Evolutionary conservation across 208 protist species (phyloP).

Genomic region (Entamoeba histolytica): DNA sequence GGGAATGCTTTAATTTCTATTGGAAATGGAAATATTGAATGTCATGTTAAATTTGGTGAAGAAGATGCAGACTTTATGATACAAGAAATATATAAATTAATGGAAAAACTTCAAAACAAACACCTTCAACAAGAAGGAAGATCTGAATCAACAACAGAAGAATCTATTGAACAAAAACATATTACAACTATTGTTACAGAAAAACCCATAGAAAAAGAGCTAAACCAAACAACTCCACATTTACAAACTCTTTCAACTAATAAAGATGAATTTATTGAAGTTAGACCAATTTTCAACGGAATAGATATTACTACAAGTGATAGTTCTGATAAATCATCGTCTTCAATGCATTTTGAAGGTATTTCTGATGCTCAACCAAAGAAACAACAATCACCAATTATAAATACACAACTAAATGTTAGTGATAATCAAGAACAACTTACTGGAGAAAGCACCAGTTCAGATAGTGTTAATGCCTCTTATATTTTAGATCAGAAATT

Average conservation of each 20-base stretch:
- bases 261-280: background rate
- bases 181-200: too few species aligned
- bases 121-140: too few species aligned
- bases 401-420: background rate
- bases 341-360: background rate
- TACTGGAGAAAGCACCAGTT: background rate
- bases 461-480: background rate
- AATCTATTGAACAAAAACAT: too few species aligned
- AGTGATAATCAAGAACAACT: background rate
- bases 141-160: too few species aligned
- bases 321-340: background rate
- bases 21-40: background rate
- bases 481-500: background rate
- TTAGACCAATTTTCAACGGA: background rate
- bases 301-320: background rate
- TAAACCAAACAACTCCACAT: background rate
- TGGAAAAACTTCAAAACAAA: background rate
- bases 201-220: background rate
- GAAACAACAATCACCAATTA: background rate
- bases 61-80: background rate
- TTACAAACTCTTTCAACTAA: too few species aligned
- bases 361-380: background rate
- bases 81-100: background rate
- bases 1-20: background rate
- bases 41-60: background rate